Evolutionary conservation across 164 flowering plant genomes (phyloP), one percentile per base, ranked within the genome.

Genomic region (Echeveria elegans): DNA sequence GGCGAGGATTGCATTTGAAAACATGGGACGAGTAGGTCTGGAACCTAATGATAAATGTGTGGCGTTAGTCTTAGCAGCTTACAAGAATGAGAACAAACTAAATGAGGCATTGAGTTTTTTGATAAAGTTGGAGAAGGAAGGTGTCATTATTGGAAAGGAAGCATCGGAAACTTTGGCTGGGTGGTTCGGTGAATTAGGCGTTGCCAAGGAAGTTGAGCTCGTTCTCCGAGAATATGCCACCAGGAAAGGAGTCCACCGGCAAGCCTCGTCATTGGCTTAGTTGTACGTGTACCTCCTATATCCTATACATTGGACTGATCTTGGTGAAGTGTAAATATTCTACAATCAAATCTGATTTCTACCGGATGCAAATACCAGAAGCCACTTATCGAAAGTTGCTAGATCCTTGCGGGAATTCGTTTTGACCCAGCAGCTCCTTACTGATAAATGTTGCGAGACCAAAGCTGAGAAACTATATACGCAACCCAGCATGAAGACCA

Each of bases 1-100:
- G 48, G 98, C 87, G 10, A 77, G 71, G 1, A 50, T 75, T 45
- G 91, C 86, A 19, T 85, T 94, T 72, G 88, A 89, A 41, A 94
- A 88, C 70, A 76, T 89, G 82, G 82, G 82, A 65, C 74, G 63
- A 43, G 88, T 82, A 30, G 91, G 91, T 30, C 68, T 94, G 52
- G 75, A 75, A 68, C 95, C 96, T 18, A 89, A 68, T 68, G 96
- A 90, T 67, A 88, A 84, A 70, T 89, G 95, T 73, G 70, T 90
- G 40, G 86, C 90, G 40, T 52, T 86, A 43, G 72, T 89, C 71
- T 71, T 94, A 77, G 68, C 74, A 73, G 89, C 85, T 18, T 88
- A 82, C 73, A 88, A 86, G 66, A 84, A 83, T 69, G 91, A 90
- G 47, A 77, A 80, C 56, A 84, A 77, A 73, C 77, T 89, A 29